Conservation (phyloP, 768 basidiomycete genomes). For the Lactarius trivialis region DNA sequence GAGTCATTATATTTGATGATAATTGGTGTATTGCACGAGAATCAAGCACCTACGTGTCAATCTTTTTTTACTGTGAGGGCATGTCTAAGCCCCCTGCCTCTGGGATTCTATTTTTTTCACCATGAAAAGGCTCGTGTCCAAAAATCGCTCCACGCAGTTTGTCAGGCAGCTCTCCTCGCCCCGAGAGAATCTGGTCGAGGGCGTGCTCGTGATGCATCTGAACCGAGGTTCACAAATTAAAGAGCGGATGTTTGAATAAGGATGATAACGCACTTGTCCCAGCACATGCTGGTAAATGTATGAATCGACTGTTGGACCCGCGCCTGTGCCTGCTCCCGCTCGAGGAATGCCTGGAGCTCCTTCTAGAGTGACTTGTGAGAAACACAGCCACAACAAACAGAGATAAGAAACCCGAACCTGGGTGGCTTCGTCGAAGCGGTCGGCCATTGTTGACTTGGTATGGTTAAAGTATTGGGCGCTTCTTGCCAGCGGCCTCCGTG, state of each 20-base stretch:
- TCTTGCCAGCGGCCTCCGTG: not conserved
- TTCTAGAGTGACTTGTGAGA: slow-evolving; percentile 42
- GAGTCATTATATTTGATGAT: not conserved
- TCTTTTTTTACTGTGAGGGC: slow-evolving; percentile 9
- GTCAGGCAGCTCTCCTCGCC: slow-evolving; percentile 75
- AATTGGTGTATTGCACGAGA: not conserved
- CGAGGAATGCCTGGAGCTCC: slow-evolving; percentile 74
- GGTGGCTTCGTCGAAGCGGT: slow-evolving; percentile 71
- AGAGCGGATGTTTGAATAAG: slow-evolving; percentile 1
- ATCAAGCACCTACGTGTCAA: not conserved
- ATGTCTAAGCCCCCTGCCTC: slow-evolving; percentile 12
- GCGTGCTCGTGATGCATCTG: slow-evolving; percentile 77
- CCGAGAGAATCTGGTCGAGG: slow-evolving; percentile 71
- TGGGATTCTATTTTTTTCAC: slow-evolving; percentile 53
- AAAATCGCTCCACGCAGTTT: slow-evolving; percentile 89
- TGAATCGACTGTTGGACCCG: slow-evolving; percentile 65
- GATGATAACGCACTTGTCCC: slow-evolving; percentile 73
- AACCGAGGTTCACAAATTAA: not conserved
- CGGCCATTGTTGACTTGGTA: slow-evolving; percentile 35
- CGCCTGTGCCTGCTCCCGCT: slow-evolving; percentile 77
- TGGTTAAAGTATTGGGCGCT: not conserved
- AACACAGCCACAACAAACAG: not conserved
- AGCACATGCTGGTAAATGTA: slow-evolving; percentile 75
- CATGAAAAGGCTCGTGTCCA: slow-evolving; percentile 81
- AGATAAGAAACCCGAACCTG: slow-evolving; percentile 40